Conservation (phyloP, 2,329 filamentous ascomycete genomes). For the Pseudocercospora ulei region DNA sequence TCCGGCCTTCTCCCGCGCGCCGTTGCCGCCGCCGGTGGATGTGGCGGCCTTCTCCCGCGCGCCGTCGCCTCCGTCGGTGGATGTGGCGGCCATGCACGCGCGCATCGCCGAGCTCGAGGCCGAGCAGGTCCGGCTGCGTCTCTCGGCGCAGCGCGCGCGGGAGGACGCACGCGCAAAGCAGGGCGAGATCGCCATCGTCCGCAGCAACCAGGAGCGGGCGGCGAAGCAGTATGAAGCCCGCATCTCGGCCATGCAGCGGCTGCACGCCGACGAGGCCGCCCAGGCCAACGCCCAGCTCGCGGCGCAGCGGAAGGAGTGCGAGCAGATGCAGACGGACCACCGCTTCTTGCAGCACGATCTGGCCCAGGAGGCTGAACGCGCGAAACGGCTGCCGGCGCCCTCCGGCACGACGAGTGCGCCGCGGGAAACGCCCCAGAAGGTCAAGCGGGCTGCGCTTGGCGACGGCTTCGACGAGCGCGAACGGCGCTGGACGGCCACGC, state of each 20-base stretch:
- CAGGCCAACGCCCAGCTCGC: slow-evolving; percentile 57
- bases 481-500: slow-evolving; percentile 34
- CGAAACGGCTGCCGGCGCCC: slow-evolving; percentile 40
- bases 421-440: slow-evolving; percentile 27
- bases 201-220: slow-evolving; percentile 56
- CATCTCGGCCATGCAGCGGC: slow-evolving; percentile 52
- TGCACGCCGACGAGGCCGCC: slow-evolving; percentile 54
- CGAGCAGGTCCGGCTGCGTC: slow-evolving; percentile 36
- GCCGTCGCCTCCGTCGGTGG: slow-evolving; percentile 15
- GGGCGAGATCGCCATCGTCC: slow-evolving; percentile 66
- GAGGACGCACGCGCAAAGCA: slow-evolving; percentile 52
- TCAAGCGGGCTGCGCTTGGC: slow-evolving; percentile 34
- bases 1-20: too few species aligned
- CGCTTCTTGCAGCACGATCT: slow-evolving; percentile 65
- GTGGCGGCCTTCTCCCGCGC: slow-evolving; percentile 33
- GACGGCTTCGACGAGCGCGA: slow-evolving; percentile 70
- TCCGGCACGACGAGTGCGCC: slow-evolving; percentile 19
- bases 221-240: slow-evolving; percentile 55
- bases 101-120: slow-evolving; percentile 42
- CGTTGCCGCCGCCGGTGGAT: slow-evolving; percentile 18
- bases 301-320: slow-evolving; percentile 54
- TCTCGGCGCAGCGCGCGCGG: slow-evolving; percentile 38
- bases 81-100: slow-evolving; percentile 34
- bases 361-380: slow-evolving; percentile 49
- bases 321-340: slow-evolving; percentile 57